A percentile compares a stretch with the other conserved stretches of the same genome.
Conservation (phyloP, 768 basidiomycete species). For the Trametes coccinea region DNA sequence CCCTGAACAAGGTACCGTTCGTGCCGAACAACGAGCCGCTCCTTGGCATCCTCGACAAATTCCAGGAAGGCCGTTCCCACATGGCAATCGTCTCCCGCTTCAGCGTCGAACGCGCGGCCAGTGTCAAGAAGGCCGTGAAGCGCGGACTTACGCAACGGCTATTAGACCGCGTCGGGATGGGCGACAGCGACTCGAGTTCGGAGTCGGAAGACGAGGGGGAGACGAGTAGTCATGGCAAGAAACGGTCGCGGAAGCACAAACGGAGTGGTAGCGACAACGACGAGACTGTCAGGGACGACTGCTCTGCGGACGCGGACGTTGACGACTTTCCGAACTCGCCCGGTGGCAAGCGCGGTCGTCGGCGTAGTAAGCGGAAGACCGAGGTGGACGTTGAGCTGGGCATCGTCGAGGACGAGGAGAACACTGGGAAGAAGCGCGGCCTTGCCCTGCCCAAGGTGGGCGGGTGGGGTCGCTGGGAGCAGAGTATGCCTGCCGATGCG, state of each 20-base stretch:
- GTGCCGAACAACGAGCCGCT: constrained; percentile 86
- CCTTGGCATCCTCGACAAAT: constrained; percentile 81
- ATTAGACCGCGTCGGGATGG: constrained; percentile 69
- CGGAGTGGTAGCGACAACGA: constrained; percentile 27
- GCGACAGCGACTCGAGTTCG: constrained; percentile 61
- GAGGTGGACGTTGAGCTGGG: constrained; percentile 35
- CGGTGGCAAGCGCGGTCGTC: constrained; percentile 5
- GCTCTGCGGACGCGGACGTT: constrained; percentile 8
- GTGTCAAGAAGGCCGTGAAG: constrained; percentile 83
- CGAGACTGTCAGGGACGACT: constrained; percentile 26
- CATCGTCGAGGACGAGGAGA: constrained; percentile 22
- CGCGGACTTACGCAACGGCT: constrained; percentile 77
- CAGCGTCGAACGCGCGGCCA: constrained; percentile 52
- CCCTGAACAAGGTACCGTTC: constrained; percentile 83
- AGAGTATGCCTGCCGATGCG: constrained; percentile 88
- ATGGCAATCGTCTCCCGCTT: constrained; percentile 76
- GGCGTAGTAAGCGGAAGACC: constrained; percentile 25
- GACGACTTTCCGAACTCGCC: neutral
- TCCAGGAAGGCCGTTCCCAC: constrained; percentile 88
- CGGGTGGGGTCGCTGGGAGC: constrained; percentile 49
- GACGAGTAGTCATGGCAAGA: neutral
- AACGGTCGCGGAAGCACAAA: constrained; percentile 13
- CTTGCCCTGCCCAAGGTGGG: constrained; percentile 33
- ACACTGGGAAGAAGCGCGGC: constrained; percentile 28
- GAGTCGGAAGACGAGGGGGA: constrained; percentile 36